Conservation (phyloP, 139 green algal genomes). For the Nannochloris sp. region DNA sequence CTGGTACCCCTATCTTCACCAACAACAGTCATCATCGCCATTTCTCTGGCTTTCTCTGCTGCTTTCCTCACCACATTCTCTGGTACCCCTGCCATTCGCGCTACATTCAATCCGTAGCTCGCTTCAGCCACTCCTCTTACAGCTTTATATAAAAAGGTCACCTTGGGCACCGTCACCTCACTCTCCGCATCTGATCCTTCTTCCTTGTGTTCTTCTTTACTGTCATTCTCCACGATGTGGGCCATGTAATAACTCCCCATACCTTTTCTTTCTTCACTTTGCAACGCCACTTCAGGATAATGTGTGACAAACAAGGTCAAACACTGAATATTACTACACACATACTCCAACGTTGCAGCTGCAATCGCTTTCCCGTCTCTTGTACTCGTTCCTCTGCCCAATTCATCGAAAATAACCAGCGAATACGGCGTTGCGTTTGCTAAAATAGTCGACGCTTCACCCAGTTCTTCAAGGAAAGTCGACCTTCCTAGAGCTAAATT, state of each 20-base stretch:
- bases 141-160: slow-evolving; percentile 88
- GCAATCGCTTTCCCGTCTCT: slow-evolving; percentile 16
- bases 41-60: not conserved
- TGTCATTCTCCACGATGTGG: slow-evolving; percentile 22
- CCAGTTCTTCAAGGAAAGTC: slow-evolving; percentile 56
- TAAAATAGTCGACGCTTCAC: slow-evolving; percentile 69
- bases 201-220: not conserved
- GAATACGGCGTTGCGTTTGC: slow-evolving; percentile 32
- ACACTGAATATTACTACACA: slow-evolving; percentile 23
- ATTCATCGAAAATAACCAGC: slow-evolving; percentile 21
- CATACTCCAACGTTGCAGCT: slow-evolving; percentile 47
- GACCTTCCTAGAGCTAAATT: slow-evolving; percentile 57
- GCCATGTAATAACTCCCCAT: slow-evolving; percentile 28
- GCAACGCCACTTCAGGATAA: slow-evolving; percentile 44
- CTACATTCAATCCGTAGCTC: slow-evolving; percentile 86
- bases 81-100: slow-evolving; percentile 68
- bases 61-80: slow-evolving; percentile 22
- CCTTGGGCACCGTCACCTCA: slow-evolving; percentile 1
- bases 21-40: slow-evolving; percentile 1
- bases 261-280: slow-evolving; percentile 3
- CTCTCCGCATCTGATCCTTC: not conserved
- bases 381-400: slow-evolving; percentile 15
- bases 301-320: slow-evolving; percentile 75
- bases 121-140: slow-evolving; percentile 52
- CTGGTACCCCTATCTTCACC: not conserved